phyloP scores from a whole-genome alignment of 2,329 filamentous ascomycete species.

The Penicillium vulpinum region DNA sequence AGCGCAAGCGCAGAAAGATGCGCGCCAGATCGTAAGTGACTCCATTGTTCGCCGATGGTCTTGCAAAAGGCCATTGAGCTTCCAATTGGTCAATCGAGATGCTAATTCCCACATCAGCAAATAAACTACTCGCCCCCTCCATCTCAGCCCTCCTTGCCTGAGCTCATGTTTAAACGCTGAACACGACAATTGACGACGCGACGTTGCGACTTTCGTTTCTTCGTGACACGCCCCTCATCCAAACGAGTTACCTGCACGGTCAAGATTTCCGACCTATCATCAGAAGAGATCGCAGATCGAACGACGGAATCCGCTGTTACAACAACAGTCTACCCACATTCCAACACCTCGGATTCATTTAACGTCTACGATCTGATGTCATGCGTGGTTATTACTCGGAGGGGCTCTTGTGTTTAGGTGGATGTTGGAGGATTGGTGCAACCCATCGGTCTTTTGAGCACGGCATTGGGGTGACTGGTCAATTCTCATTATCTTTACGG shows the following conservation, averaged over 20 bases:
- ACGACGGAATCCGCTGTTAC: conserved; percentile 34
- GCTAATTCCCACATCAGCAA: conserved; percentile 55
- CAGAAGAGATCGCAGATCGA: conserved; percentile 20
- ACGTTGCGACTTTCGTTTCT: conserved; percentile 34
- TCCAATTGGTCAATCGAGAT: not conserved
- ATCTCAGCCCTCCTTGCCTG: conserved; percentile 50
- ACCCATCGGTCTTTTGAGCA: conserved; percentile 16
- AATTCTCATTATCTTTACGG: conserved; percentile 30
- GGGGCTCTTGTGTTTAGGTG: conserved; percentile 36
- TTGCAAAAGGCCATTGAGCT: not conserved
- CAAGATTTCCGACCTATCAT: conserved; percentile 16
- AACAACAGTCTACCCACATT: conserved; percentile 21
- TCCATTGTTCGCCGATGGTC: not conserved
- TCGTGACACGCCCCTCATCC: conserved; percentile 28
- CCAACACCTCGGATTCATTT: conserved; percentile 32
- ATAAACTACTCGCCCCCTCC: conserved; percentile 63
- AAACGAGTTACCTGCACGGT: conserved; percentile 24
- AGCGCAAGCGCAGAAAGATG: conserved; percentile 99
- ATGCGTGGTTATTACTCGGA: conserved; percentile 29
- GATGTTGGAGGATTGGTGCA: conserved; percentile 33
- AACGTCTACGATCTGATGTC: conserved; percentile 31
- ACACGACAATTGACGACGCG: conserved; percentile 40
- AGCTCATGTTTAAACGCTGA: conserved; percentile 42
- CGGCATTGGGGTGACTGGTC: conserved; percentile 36
- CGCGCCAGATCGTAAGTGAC: conserved; percentile 85